Evolutionary conservation across 148 eudicot genomes (phyloP).

Genomic region (Vaccinium corymbosum): DNA sequence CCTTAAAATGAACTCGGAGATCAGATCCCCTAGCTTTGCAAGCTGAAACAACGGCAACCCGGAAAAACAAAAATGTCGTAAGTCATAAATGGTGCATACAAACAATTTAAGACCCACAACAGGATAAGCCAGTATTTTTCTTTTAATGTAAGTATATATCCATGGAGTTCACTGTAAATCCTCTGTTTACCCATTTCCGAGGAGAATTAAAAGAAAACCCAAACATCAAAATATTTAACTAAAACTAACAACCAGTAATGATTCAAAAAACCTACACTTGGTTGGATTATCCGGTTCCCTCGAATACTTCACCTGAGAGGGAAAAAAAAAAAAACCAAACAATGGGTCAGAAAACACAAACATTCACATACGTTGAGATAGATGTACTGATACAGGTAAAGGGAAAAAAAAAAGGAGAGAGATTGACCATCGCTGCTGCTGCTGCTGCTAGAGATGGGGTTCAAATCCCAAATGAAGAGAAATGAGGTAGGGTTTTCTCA

Average conservation of each 20-base stretch:
- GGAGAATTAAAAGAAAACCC: neutral
- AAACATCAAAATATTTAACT: neutral
- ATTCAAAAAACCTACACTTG: conserved; percentile 28
- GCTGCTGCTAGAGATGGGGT: neutral
- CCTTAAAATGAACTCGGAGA: conserved; percentile 61
- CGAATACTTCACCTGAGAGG: conserved; percentile 41
- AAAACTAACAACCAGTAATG: neutral
- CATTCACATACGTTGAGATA: neutral
- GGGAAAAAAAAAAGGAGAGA: neutral
- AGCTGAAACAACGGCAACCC: conserved; percentile 25
- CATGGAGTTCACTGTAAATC: neutral
- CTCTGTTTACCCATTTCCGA: neutral
- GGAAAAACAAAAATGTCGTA: neutral
- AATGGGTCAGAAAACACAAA: neutral
- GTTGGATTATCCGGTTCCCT: conserved; percentile 42
- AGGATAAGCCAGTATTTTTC: neutral
- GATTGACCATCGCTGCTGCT: conserved; percentile 25
- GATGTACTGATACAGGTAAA: neutral
- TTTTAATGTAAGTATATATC: neutral
- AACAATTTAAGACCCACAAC: neutral
- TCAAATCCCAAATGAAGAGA: neutral
- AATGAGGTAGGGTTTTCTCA: neutral
- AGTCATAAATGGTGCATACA: neutral
- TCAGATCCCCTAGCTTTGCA: conserved; percentile 60
- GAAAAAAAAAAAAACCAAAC: neutral